Conservation (phyloP, 139 green algal species). For the Asterochloris sp. region DNA sequence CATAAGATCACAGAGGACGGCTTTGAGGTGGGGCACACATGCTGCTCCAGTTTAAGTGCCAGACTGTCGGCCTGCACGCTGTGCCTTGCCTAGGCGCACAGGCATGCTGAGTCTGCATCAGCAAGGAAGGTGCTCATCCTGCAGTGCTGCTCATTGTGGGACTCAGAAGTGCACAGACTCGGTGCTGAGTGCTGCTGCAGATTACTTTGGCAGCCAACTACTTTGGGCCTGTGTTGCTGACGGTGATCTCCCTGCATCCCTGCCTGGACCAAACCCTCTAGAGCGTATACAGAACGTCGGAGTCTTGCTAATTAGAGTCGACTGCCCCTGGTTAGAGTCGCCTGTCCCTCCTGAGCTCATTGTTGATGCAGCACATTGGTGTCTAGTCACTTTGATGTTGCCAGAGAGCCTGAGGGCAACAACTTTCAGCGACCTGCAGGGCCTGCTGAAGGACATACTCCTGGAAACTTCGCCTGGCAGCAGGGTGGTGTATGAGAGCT, state of each 20-base stretch:
- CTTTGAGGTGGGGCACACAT: conserved; percentile 1
- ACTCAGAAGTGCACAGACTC: neutral
- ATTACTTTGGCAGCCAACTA: conserved; percentile 7
- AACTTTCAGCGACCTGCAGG: too few relatives aligned
- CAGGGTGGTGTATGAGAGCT: conserved; percentile 8
- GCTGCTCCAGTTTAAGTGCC: neutral
- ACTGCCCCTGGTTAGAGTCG: too few relatives aligned
- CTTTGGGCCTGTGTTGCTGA: conserved; percentile 13
- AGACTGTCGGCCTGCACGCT: neutral
- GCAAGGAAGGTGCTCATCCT: neutral
- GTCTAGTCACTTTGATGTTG: too few relatives aligned
- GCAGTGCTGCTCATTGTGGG: too few relatives aligned
- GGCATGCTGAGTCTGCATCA: neutral
- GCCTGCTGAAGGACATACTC: too few relatives aligned
- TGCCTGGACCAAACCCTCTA: too few relatives aligned
- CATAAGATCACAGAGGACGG: conserved; percentile 12
- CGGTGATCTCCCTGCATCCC: neutral
- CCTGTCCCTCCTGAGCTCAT: too few relatives aligned
- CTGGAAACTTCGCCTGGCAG: neutral
- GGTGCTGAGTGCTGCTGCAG: neutral
- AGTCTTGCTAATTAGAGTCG: too few relatives aligned
- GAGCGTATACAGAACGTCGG: too few relatives aligned
- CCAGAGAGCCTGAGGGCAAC: too few relatives aligned
- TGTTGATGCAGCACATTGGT: too few relatives aligned
- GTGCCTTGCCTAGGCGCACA: neutral